Evolutionary conservation across 108 stramenopile genomes (phyloP), one percentile per base, ranked within the genome.

Genomic region (Halocafeteria seosinensis): DNA sequence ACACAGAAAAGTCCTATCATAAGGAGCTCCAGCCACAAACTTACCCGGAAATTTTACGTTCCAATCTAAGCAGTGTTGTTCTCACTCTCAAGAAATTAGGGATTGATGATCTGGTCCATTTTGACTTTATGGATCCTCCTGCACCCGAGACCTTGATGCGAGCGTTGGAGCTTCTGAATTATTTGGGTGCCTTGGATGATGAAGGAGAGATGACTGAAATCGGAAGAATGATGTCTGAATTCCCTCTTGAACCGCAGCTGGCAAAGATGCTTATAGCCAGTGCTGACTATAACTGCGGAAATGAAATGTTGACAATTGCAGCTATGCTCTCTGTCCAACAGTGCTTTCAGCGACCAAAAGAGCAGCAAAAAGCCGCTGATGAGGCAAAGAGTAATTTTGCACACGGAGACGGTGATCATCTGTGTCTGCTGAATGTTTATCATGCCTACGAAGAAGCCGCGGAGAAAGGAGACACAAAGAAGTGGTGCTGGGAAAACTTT

Each of bases 401-500:
- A n/a, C 17, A 47, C 17, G 42, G 42, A n/a, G 42, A n/a, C 17
- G 42, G n/a, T n/a, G n/a, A 17, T n/a, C 17, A 17, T n/a, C 42
- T n/a, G 17, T 47, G 17, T n/a, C 42, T 47, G 42, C 17, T 17
- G 42, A n/a, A 47, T 47, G 42, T 17, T n/a, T 47, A 17, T n/a
- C 17, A 47, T n/a, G n/a, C n/a, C n/a, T n/a, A n/a, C n/a, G n/a
- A n/a, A n/a, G n/a, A n/a, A n/a, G n/a, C n/a, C n/a, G n/a, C n/a
- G 50, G 88, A 91, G 23, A 62, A 77, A 12, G 78, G 71, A 34
- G 88, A 88, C 0, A 73, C 76, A 58, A 92, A 89, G 65, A 78
- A 92, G 62, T 99, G 94, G 94, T 93, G 91, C 72, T 95, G 87
- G 84, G 88, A 95, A 61, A 95, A 99, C 69, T 99, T 91, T 66